A percentile compares a stretch with the other conserved stretches of the same genome.
These are phyloP conservation scores for Scutellaria minor DNA, from an alignment of 257 asterid species.

Conservation along the genomic window DNA sequence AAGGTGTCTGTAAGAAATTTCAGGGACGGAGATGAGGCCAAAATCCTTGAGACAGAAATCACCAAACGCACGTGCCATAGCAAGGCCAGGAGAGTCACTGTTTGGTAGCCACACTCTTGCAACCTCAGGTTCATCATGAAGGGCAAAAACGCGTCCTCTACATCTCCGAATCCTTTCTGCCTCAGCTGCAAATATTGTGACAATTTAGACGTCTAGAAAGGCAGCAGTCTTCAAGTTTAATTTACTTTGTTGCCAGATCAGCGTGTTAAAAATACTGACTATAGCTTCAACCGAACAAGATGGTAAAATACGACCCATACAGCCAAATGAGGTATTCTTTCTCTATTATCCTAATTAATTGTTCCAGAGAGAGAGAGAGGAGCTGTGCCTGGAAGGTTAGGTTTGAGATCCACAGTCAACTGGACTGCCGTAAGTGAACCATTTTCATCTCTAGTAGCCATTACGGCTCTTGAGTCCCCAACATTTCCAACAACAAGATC, in stretches of 20 bases:
- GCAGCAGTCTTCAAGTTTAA: neutral
- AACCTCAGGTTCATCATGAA: constrained; percentile 83
- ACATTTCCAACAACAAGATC: constrained; percentile 82
- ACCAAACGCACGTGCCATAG: constrained; percentile 97
- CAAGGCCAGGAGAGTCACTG: constrained; percentile 85
- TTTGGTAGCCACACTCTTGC: constrained; percentile 90
- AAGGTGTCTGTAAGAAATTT: constrained; percentile 67
- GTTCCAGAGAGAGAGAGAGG: constrained; percentile 24
- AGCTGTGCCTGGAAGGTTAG: constrained; percentile 79
- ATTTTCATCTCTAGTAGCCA: constrained; percentile 72
- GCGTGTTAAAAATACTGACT: neutral
- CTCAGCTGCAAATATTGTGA: constrained; percentile 56
- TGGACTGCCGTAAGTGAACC: constrained; percentile 68
- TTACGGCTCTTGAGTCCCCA: constrained; percentile 90
- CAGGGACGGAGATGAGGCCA: constrained; percentile 88
- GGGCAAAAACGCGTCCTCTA: constrained; percentile 86
- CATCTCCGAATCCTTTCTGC: constrained; percentile 83
- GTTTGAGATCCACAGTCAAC: constrained; percentile 93
- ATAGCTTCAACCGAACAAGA: neutral
- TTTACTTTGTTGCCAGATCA: neutral
- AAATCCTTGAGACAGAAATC: constrained; percentile 89
- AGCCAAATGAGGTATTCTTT: neutral
- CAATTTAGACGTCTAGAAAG: neutral
- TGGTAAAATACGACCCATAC: neutral
- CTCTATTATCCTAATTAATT: neutral